Evolutionary conservation across 2,329 filamentous ascomycete species (phyloP).

Genomic region (Aspergillus neoniger): DNA sequence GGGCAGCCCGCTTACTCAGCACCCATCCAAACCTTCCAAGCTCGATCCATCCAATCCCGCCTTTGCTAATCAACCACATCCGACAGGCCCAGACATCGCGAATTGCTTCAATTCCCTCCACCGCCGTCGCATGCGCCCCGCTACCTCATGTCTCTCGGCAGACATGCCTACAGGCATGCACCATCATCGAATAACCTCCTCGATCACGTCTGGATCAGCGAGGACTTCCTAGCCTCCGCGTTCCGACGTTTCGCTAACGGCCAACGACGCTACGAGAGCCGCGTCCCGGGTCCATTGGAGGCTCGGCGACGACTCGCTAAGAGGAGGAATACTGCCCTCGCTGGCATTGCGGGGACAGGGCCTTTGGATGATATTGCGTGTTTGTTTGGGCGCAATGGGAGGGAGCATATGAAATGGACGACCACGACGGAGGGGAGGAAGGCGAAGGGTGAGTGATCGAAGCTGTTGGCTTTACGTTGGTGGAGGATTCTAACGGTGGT

Average conservation of each 20-base stretch:
- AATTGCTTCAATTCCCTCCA: slow-evolving; percentile 17
- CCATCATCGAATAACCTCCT: slow-evolving; percentile 27
- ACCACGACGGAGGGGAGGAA: slow-evolving; percentile 26
- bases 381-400: slow-evolving; percentile 45
- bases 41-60: background rate
- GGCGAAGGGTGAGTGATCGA: slow-evolving; percentile 26
- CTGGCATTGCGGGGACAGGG: slow-evolving; percentile 34
- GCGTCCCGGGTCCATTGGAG: slow-evolving; percentile 64
- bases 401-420: slow-evolving; percentile 41
- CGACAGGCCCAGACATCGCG: slow-evolving; percentile 12
- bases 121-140: slow-evolving; percentile 22
- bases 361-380: slow-evolving; percentile 41
- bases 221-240: slow-evolving; percentile 46
- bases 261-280: slow-evolving; percentile 59
- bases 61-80: slow-evolving; percentile 12
- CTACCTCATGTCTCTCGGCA: slow-evolving; percentile 45
- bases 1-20: slow-evolving; percentile 28
- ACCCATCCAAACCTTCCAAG: slow-evolving; percentile 13
- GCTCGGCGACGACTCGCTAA: slow-evolving; percentile 58
- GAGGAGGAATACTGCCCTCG: slow-evolving; percentile 56
- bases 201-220: slow-evolving; percentile 50
- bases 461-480: background rate
- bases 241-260: slow-evolving; percentile 52
- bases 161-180: slow-evolving; percentile 45
- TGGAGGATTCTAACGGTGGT: slow-evolving; percentile 5